Evolutionary conservation across 768 basidiomycete species (phyloP).

Genomic region (Holtermannia corniformis): DNA sequence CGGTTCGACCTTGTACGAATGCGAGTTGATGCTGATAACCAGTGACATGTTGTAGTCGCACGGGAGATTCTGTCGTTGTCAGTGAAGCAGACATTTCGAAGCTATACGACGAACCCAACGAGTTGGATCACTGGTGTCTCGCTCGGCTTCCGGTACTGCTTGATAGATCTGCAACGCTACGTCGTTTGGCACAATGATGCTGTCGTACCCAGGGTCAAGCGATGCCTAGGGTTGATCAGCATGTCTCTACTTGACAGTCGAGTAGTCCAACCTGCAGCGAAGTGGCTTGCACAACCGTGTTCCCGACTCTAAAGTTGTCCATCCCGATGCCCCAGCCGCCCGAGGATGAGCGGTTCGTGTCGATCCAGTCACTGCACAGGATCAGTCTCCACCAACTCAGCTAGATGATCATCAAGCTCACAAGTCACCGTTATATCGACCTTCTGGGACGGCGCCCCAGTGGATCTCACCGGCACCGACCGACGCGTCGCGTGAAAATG

Average conservation of each 20-base stretch:
- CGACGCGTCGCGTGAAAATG: conserved; percentile 8
- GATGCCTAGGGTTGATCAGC: conserved; percentile 15
- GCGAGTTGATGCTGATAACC: conserved; percentile 19
- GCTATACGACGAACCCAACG: conserved; percentile 35
- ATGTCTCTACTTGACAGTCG: not conserved
- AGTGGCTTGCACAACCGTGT: conserved; percentile 18
- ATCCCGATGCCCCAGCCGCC: conserved; percentile 30
- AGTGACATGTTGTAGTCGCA: conserved; percentile 32
- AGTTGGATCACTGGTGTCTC: conserved; percentile 18
- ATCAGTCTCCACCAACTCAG: not conserved
- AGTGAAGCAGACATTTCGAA: not conserved
- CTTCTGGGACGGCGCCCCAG: conserved; percentile 33
- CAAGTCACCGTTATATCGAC: conserved; percentile 29
- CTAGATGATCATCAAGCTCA: conserved; percentile 11
- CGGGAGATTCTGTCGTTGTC: conserved; percentile 25
- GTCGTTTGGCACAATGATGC: conserved; percentile 25
- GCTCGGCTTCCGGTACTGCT: conserved; percentile 13
- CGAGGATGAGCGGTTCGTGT: conserved; percentile 8
- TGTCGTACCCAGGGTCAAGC: conserved; percentile 35
- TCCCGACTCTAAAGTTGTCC: conserved; percentile 17
- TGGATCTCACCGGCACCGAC: conserved; percentile 27
- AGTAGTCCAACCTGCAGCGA: not conserved
- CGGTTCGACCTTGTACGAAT: conserved; percentile 24
- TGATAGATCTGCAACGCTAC: conserved; percentile 24
- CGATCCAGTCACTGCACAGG: conserved; percentile 32